These are phyloP conservation scores for Xanthoconium separans DNA, from an alignment of 1,284 basidiomycete species.

Conservation along the genomic window DNA sequence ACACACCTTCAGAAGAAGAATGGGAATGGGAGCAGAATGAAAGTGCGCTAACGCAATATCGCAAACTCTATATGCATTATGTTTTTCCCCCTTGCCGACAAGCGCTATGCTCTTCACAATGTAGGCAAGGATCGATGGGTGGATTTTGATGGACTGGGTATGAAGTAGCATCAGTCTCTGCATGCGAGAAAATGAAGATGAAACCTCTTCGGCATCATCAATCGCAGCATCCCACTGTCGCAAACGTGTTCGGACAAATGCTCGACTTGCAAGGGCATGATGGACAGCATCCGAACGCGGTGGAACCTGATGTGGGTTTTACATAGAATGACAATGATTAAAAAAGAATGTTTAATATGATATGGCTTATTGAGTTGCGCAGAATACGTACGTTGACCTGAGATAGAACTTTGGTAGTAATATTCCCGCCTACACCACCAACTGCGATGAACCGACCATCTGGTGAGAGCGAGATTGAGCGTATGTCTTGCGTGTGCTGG, in stretches of 20 bases:
- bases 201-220: not conserved
- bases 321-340: no score
- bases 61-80: not conserved
- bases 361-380: no score
- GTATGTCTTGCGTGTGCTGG: not conserved
- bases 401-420: not conserved
- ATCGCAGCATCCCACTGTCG: not conserved
- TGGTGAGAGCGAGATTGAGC: not conserved
- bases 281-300: not conserved
- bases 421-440: not conserved
- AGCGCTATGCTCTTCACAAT: constrained; percentile 6
- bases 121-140: not conserved
- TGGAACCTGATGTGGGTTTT: no score
- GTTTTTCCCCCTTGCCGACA: not conserved
- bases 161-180: no score
- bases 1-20: constrained; percentile 5
- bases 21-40: not conserved
- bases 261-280: not conserved
- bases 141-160: not conserved
- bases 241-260: not conserved
- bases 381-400: no score
- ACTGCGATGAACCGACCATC: not conserved
- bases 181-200: no score
- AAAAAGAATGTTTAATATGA: no score
- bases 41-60: constrained; percentile 1